These are phyloP conservation scores for Barnettozyma populi DNA, from an alignment of 805 yeast species.

Conservation along the genomic window DNA sequence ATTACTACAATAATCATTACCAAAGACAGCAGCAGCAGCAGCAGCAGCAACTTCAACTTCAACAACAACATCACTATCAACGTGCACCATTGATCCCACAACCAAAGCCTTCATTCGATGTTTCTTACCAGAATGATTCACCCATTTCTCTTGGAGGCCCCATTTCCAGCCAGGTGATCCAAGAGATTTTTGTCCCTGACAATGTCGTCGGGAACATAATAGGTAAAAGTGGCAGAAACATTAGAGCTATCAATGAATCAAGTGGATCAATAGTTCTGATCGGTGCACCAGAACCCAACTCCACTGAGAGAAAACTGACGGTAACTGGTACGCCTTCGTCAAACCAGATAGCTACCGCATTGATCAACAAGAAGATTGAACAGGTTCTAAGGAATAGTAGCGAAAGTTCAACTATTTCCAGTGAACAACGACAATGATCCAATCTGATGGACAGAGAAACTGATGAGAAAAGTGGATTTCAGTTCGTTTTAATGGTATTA, in stretches of 20 bases:
- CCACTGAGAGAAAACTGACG: conserved; percentile 56
- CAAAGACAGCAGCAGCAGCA: conserved; percentile 5
- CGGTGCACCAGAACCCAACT: conserved; percentile 50
- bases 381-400: conserved; percentile 52
- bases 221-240: conserved; percentile 81
- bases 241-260: conserved; percentile 67
- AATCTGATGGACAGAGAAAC: background rate
- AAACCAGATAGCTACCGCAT: conserved; percentile 64
- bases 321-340: conserved; percentile 63
- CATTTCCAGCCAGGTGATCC: conserved; percentile 37
- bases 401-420: conserved; percentile 6
- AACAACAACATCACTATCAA: conserved; percentile 1
- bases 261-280: conserved; percentile 75
- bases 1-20: background rate
- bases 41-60: background rate
- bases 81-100: background rate
- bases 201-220: conserved; percentile 78
- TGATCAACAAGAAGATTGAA: conserved; percentile 64
- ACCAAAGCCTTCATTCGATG: background rate
- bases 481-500: background rate
- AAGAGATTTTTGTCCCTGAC: conserved; percentile 72
- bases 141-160: background rate
- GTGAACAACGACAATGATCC: background rate
- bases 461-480: background rate
- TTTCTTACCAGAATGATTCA: background rate